Percentiles rank a stretch among this genome's conserved stretches.
phyloP scores from a whole-genome alignment of 2,329 filamentous ascomycete species.

The Fusarium mangiferae region DNA sequence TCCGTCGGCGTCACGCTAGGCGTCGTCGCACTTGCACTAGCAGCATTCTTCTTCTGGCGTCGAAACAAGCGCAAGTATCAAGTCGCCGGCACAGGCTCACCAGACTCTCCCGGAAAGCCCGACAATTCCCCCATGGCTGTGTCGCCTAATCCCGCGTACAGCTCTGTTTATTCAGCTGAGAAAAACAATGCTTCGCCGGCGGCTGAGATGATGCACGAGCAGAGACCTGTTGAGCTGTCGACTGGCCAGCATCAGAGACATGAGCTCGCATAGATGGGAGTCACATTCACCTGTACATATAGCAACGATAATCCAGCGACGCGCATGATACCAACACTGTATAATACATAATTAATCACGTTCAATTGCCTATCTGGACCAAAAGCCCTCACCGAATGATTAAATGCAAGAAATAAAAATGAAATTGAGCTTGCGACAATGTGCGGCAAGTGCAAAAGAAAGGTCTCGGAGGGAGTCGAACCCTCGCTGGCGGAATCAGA shows the following conservation, averaged over 20 bases:
- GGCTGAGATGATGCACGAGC: slow-evolving; percentile 4
- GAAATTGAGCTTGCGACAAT: fast-evolving
- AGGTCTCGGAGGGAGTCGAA: slow-evolving; percentile 3
- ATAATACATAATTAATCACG: neutral
- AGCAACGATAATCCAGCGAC: neutral
- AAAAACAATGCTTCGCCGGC: neutral
- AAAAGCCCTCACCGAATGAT: no score
- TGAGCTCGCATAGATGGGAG: slow-evolving; percentile 4
- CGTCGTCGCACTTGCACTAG: slow-evolving; percentile 3
- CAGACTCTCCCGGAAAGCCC: neutral
- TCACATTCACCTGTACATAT: neutral
- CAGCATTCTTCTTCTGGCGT: slow-evolving; percentile 20
- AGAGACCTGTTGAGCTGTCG: neutral
- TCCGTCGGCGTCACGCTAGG: slow-evolving; percentile 5
- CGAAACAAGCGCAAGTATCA: slow-evolving; percentile 15
- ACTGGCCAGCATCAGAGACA: neutral
- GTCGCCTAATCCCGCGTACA: neutral
- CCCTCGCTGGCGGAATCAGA: slow-evolving; percentile 1
- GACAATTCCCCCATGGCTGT: neutral
- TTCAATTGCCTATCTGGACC: neutral
- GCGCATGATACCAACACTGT: neutral
- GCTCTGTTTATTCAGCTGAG: neutral
- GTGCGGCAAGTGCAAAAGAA: neutral
- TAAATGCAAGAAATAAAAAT: neutral
- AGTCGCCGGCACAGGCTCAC: neutral